A percentile compares a stretch with the other conserved stretches of the same genome.
phyloP scores from a whole-genome alignment of 805 yeast genomes.

The Candida coleopterorum region DNA sequence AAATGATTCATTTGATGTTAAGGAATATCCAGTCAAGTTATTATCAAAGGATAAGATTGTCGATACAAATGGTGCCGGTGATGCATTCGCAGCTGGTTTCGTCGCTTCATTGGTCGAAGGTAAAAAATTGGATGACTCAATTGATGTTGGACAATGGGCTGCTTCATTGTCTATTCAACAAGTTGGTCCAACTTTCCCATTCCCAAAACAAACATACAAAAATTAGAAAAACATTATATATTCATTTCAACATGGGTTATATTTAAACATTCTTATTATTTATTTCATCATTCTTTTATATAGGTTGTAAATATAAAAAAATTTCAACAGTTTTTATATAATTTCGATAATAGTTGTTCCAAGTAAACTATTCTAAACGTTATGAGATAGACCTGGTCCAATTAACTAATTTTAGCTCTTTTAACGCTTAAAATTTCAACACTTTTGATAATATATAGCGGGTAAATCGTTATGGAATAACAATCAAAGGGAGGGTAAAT shows the following conservation, averaged over 20 bases:
- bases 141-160: conserved; percentile 94
- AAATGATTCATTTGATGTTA: conserved; percentile 42
- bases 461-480: no score
- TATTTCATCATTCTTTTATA: conserved; percentile 6
- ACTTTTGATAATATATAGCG: no score
- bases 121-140: conserved; percentile 52
- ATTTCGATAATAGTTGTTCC: no score
- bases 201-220: conserved; percentile 56
- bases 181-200: conserved; percentile 92
- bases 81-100: conserved; percentile 96
- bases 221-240: background rate
- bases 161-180: conserved; percentile 89
- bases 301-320: conserved; percentile 4
- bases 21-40: conserved; percentile 64
- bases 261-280: conserved; percentile 2
- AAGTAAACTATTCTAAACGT: no score
- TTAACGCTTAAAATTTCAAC: no score
- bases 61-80: conserved; percentile 99
- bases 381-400: no score
- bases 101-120: conserved; percentile 81
- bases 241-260: conserved; percentile 18
- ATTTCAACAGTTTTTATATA: conserved; percentile 13
- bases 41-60: conserved; percentile 63
- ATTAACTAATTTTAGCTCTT: no score
- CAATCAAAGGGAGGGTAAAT: no score